A percentile compares a stretch with the other conserved stretches of the same genome.
phyloP scores from a whole-genome alignment of 257 asterid genomes.

The Przewalskia tangutica region DNA sequence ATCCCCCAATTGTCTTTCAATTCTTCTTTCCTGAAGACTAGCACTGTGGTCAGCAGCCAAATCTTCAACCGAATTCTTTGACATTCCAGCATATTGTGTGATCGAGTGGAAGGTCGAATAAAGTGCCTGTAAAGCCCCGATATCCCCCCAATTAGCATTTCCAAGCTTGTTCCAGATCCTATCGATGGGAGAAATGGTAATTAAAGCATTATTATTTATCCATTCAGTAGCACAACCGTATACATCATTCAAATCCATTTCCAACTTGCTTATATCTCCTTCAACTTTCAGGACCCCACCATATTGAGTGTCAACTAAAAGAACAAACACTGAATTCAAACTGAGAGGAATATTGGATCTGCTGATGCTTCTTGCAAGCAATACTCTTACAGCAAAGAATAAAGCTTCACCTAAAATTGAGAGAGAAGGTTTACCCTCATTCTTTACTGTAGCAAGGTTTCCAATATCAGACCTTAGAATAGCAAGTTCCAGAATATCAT shows the following conservation, averaged over 20 bases:
- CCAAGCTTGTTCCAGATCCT: conserved; percentile 98
- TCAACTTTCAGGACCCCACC: conserved; percentile 86
- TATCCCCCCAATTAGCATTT: conserved; percentile 96
- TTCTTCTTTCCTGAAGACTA: conserved; percentile 82
- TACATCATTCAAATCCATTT: conserved; percentile 50
- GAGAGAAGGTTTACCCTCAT: conserved; percentile 34
- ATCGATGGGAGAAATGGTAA: conserved; percentile 72
- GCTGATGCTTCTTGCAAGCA: conserved; percentile 82
- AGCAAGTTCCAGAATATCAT: conserved; percentile 77
- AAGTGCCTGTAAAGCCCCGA: conserved; percentile 87
- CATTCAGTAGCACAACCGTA: conserved; percentile 85
- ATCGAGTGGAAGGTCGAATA: conserved; percentile 86
- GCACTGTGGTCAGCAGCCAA: conserved; percentile 92
- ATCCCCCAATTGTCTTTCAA: conserved; percentile 68
- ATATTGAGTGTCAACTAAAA: conserved; percentile 74
- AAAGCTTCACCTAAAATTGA: conserved; percentile 61
- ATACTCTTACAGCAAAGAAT: conserved; percentile 76
- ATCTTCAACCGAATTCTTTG: conserved; percentile 75
- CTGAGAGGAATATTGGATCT: conserved; percentile 69
- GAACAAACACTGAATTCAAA: conserved; percentile 56
- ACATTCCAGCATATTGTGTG: conserved; percentile 65
- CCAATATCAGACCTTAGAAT: conserved; percentile 62
- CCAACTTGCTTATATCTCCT: conserved; percentile 81
- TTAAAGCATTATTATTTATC: conserved; percentile 55
- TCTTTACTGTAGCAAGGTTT: conserved; percentile 30